Evolutionary conservation across 305 asterid species (phyloP), one percentile per base, ranked within the genome.

Genomic region (Fraxinus sp.): DNA sequence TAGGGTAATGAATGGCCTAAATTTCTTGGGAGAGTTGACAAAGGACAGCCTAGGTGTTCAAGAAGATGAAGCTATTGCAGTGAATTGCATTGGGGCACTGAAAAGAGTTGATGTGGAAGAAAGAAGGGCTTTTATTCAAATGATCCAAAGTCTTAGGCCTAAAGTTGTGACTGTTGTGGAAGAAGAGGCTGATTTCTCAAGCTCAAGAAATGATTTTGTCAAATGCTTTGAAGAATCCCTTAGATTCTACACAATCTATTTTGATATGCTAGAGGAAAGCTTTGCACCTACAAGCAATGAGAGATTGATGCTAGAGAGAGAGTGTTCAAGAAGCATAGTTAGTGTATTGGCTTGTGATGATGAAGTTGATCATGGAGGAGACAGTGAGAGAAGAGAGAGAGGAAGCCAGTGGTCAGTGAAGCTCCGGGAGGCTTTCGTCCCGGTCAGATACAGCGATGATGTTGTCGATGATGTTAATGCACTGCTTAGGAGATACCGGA

Each of bases 201-300:
- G 82, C 83, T 74, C 85, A 0, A 82, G 81, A 37, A 82, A 81
- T 13, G 93, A 89, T 20, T 92, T 93, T 14, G 85, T 86, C 1
- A 88, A 87, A 86, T 85, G 92, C 82, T 95, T 95, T 66, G 97
- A 92, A 9, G 98, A 94, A 62, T 93, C 98, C 79, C 93, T 95
- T 0, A 82, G 98, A 75, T 95, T 91, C 89, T 90, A 92, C 79
- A 89, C 93, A 2, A 36, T 83, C 5, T 95, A 95, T 37, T 91
- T 95, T 76, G 94, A 93, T 80, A 93, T 94, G 97, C 49, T 95
- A 33, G 97, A 92, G 57, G 98, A 90, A 80, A 86, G 95, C 74
- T 93, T 95, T 62, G 79, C 90, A 1, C 44, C 90, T 5, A 94
- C 99, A 22, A 95, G 98, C 86, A 91, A 92, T 37, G 97, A 94